Evolutionary conservation across 139 green algal genomes (phyloP), one percentile per base, ranked within the genome.

Genomic region (Microglena sp.): DNA sequence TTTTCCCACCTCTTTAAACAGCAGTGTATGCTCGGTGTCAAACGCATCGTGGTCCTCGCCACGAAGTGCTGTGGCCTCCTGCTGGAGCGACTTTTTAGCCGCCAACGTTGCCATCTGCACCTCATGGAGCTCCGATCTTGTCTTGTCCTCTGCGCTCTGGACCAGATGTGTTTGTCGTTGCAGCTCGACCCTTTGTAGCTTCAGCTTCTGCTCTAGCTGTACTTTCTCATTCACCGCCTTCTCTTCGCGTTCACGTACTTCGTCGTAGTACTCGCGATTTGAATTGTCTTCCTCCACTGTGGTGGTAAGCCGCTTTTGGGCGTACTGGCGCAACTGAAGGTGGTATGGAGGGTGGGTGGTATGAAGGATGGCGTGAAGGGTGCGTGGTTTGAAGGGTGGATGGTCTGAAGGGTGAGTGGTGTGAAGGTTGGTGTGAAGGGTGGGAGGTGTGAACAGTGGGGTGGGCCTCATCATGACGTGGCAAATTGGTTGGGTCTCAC

Each of bases 201-300:
- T 69, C 4, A 84, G 71, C 66, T 81, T 81, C 40, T 84, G 78
- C 58, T 84, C 71, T 53, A 84, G 68, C 58, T 75, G 64, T 56
- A 72, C 45, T 62, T 64, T 69, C 46, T 81, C 73, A 1, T 60
- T 69, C 15, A 75, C 78, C 5, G 78, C 78, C 11, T 68, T 68
- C 74, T 84, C 74, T 33, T 77, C 70, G 3, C 74, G 55, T 30
- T 76, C 74, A 0, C 62, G 40, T 33, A 81, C 74, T 65, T 81
- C 74, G 54, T 76, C 74, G 24, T 76, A 81, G 65, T 77, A 81
- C 61, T 81, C 74, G n/a, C 58, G 60, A 50, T 81, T 81, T 45
- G 64, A 74, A 54, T 35, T 63, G 64, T 81, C 74, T 60, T 81
- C 74, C 66, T 81, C 74, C 44, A 81, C 74, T 24, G 74, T 81